Conservation (phyloP, 1,139 yeast genomes). For the Candida sojae region DNA sequence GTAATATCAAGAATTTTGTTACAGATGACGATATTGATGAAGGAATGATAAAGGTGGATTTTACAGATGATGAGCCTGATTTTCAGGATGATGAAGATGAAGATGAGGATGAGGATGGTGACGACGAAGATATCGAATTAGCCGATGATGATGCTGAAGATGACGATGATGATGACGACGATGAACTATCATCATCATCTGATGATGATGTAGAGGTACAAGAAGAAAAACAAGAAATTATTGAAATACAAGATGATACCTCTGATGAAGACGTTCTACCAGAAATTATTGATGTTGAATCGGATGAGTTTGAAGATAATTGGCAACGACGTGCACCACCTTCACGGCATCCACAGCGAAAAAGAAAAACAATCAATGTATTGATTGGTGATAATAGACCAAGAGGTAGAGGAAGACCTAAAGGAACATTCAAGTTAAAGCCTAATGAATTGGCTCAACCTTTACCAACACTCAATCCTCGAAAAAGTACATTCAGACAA, state of each 20-base stretch:
- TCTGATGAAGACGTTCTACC: conserved; percentile 1
- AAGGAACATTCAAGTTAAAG: conserved; percentile 15
- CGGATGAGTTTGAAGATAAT: background rate
- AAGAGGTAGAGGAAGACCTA: conserved; percentile 17
- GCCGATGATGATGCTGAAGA: conserved; percentile 14
- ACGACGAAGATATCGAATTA: conserved; percentile 10
- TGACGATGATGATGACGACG: conserved; percentile 6
- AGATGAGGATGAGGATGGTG: conserved; percentile 13
- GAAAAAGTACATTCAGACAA: background rate
- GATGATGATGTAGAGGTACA: background rate
- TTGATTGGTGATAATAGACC: conserved; percentile 8
- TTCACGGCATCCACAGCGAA: conserved; percentile 3
- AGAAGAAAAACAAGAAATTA: background rate
- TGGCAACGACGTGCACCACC: background rate
- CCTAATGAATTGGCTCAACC: background rate
- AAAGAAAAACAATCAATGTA: conserved; percentile 14
- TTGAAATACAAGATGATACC: background rate
- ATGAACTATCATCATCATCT: background rate
- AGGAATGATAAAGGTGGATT: conserved; percentile 14
- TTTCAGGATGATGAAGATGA: conserved; percentile 15
- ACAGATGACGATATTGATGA: conserved; percentile 16
- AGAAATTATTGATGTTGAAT: background rate
- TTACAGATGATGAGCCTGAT: conserved; percentile 11
- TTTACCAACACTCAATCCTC: background rate
- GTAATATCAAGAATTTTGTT: background rate